Conservation (phyloP, 23 red algal species). For the Gracilaria vermiculophylla region DNA sequence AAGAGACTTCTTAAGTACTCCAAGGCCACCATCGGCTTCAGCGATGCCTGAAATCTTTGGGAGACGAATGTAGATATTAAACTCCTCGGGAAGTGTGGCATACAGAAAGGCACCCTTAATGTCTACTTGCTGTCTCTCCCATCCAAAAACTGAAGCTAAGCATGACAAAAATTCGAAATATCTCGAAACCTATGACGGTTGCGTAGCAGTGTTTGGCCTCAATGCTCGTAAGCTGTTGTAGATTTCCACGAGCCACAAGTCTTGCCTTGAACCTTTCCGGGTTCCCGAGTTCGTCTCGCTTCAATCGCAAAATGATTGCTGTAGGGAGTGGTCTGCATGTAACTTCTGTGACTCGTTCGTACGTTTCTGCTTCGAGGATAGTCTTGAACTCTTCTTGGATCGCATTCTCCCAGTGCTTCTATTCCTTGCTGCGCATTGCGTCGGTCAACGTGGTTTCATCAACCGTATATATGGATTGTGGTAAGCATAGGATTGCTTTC, state of each 20-base stretch:
- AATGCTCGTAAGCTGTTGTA: neutral
- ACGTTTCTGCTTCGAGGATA: neutral
- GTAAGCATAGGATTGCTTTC: neutral
- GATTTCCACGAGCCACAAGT: slow-evolving; percentile 42
- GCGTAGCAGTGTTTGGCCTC: slow-evolving; percentile 2
- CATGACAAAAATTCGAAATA: neutral
- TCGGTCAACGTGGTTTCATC: slow-evolving; percentile 1
- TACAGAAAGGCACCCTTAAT: slow-evolving; percentile 34
- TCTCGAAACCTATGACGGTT: neutral
- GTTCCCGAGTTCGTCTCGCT: slow-evolving; percentile 10
- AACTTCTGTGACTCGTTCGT: neutral
- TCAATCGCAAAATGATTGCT: slow-evolving; percentile 35
- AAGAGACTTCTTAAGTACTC: slow-evolving; percentile 24
- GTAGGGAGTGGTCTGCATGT: neutral
- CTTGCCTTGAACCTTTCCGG: slow-evolving; percentile 20
- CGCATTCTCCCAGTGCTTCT: slow-evolving; percentile 21
- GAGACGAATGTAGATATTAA: neutral
- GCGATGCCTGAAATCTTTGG: slow-evolving; percentile 17
- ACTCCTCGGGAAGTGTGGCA: neutral
- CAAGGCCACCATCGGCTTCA: neutral
- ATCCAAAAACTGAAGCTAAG: neutral
- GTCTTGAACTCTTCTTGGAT: slow-evolving; percentile 30
- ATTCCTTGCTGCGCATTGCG: neutral
- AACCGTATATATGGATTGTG: neutral
- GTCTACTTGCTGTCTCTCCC: slow-evolving; percentile 29